Base-by-base conservation (phyloP, 2,329 filamentous ascomycete genomes). In the Alternaria longipes region DNA sequence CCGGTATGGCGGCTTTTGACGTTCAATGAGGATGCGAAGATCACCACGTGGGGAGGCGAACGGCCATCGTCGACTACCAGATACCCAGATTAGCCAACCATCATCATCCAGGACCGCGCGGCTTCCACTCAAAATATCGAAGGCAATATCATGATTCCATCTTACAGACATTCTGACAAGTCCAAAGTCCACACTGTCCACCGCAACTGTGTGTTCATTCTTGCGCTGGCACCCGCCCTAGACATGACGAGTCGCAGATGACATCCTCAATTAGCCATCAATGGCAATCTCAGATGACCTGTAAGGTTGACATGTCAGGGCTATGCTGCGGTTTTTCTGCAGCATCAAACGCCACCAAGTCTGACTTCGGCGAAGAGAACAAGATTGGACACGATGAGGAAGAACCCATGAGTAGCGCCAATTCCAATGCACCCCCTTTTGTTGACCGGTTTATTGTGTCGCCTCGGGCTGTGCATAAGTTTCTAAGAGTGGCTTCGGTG, bases 31-130 rank as follows among this genome's bases (percentile, higher is more conserved):
- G 66, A 20, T 36, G 44, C 66, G 38, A 36, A 45, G 36, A 56
- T 44, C 53, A 62, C 56, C 70, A 74, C 72, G 72, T 74, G 70
- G 69, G 61, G 63, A 57, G 53, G 44, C 54, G 49, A 55, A 62
- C 58, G 59, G 65, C 45, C 54, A 60, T 55, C 51, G 57, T 64
- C 38, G n/a, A 55, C 36, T 47, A 36, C 56, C 57, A 30, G 28
- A 30, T 11, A 30, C 28, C 8, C 11, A 51, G 18, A 41, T 12
- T 41, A 41, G n/a, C 24, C 44, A 28, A 36, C 47, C 38, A 20
- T 40, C 22, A 49, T 44, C 32, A 51, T 36, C 32, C 44, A 61
- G 8, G 9, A 55, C 51, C 49, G 36, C 47, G 42, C 53, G 44
- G 53, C 41, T 46, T 54, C 32, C 22, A 34, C 50, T 45, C 44